A percentile compares a stretch with the other conserved stretches of the same genome.
Evolutionary conservation across 116 monocot species (phyloP).

Genomic region (Phalaenopsis hybrid): DNA sequence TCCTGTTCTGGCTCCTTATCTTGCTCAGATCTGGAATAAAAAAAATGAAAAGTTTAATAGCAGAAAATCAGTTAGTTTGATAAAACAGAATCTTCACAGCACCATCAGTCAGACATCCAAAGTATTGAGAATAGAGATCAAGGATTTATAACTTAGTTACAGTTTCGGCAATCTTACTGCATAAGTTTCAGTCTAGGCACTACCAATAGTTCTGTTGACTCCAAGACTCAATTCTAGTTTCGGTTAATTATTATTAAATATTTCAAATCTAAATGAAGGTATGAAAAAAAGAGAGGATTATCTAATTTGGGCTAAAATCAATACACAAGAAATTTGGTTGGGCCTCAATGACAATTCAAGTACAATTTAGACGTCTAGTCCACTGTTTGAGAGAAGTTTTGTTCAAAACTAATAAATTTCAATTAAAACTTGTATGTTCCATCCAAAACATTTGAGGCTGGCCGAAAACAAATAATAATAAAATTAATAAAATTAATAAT

Average conservation of each 20-base stretch:
- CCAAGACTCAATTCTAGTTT: not conserved
- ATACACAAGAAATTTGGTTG: no score
- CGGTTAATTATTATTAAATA: not conserved
- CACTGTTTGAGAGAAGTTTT: not conserved
- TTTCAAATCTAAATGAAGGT: not conserved
- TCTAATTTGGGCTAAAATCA: not conserved
- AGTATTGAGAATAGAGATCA: not conserved
- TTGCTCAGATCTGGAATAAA: conserved; percentile 80
- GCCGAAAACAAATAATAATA: not conserved
- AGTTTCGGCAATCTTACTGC: not conserved
- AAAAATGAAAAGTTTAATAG: conserved; percentile 8
- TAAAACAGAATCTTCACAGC: not conserved
- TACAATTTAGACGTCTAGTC: not conserved
- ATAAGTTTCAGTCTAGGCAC: not conserved
- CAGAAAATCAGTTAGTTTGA: not conserved
- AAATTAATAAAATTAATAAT: no score
- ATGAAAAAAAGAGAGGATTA: not conserved
- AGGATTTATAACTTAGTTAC: not conserved
- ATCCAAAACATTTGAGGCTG: not conserved
- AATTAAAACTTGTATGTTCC: not conserved
- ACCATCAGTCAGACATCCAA: not conserved
- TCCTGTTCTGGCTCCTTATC: conserved; percentile 92
- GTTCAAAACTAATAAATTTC: not conserved
- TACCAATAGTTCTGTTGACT: not conserved
- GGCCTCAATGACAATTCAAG: not conserved